Base-by-base conservation (phyloP, 495 filamentous ascomycete genomes). In the Coniosporium apollinis region DNA sequence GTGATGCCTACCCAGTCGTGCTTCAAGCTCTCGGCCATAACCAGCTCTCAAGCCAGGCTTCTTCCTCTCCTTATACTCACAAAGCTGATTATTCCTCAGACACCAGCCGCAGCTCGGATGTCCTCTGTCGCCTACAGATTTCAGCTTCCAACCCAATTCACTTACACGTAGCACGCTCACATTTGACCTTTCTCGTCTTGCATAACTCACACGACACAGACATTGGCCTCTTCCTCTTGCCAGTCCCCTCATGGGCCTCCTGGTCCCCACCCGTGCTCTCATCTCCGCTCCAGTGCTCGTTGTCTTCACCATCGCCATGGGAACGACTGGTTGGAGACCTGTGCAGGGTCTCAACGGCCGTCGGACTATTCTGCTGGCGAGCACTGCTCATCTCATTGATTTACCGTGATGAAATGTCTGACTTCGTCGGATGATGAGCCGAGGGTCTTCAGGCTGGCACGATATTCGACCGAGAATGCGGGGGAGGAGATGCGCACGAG, bases 71-170 rank as follows among this genome's bases (percentile, higher is more conserved):
- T 76, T 82, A 56, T 89, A 89, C 51, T 85, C 78, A 58, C 82
- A 89, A 18, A 61, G 25, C 28, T 81, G 76, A 4, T 68, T 67
- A 53, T 91, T 91, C 37, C 81, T 73, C 45, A 64, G 65, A 49
- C 84, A 93, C 83, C 84, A 91, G 29, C 84, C 84, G 55, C 84
- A 93, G 38, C 72, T 74, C 6, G 84, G 84, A 38, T 85, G 81
- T 7, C 74, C 69, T 16, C 82, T 74, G 59, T 89, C 44, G 13
- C 44, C 49, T 41, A 44, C 22, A 55, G 61, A 37, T 39, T 49
- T 55, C 46, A 78, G 70, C 60, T 89, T 86, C 50, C 82, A 34
- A 11, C 13, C 8, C 28, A 14, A 30, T 20, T 14, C n/a, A 19
- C 8, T 20, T 13, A 13, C 13, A 8, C 24, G 7, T 7, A 26